Conservation (phyloP, 2,329 filamentous ascomycete species). For the Aspergillus arachidicola region DNA sequence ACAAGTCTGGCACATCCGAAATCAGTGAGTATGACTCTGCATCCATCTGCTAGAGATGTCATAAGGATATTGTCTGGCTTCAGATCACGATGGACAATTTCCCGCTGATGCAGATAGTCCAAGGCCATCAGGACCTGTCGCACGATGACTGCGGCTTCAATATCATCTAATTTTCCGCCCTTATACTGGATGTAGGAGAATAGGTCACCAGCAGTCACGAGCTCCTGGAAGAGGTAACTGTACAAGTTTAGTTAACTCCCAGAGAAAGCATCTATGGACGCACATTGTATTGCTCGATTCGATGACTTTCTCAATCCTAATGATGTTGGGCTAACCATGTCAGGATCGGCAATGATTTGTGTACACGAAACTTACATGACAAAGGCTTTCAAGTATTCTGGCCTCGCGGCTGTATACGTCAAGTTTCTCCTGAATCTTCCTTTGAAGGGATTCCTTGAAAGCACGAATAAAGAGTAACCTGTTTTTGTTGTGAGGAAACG, state of each 20-base stretch:
- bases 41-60: slow-evolving; percentile 53
- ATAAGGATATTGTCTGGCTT: slow-evolving; percentile 67
- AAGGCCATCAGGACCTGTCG: slow-evolving; percentile 60
- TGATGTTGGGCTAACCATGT: slow-evolving; percentile 58
- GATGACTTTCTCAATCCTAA: slow-evolving; percentile 59
- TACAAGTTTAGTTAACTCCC: background rate
- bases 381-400: slow-evolving; percentile 53
- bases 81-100: slow-evolving; percentile 63
- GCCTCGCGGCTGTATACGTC: slow-evolving; percentile 43
- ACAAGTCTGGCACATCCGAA: slow-evolving; percentile 58
- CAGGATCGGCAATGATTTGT: background rate
- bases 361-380: slow-evolving; percentile 46
- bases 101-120: slow-evolving; percentile 58
- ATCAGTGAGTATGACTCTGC: slow-evolving; percentile 61
- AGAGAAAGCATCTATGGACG: slow-evolving; percentile 18
- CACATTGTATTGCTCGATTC: slow-evolving; percentile 55
- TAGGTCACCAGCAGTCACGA: slow-evolving; percentile 62
- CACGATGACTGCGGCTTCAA: slow-evolving; percentile 57
- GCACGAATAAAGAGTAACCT: background rate
- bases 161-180: slow-evolving; percentile 49
- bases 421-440: slow-evolving; percentile 32
- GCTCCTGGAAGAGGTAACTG: slow-evolving; percentile 64
- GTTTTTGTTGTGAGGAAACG: background rate
- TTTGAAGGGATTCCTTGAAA: slow-evolving; percentile 19
- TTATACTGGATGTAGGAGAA: slow-evolving; percentile 61